Base-by-base conservation (phyloP, 1,139 yeast genomes). In the Nakaseomyces glabratus region DNA sequence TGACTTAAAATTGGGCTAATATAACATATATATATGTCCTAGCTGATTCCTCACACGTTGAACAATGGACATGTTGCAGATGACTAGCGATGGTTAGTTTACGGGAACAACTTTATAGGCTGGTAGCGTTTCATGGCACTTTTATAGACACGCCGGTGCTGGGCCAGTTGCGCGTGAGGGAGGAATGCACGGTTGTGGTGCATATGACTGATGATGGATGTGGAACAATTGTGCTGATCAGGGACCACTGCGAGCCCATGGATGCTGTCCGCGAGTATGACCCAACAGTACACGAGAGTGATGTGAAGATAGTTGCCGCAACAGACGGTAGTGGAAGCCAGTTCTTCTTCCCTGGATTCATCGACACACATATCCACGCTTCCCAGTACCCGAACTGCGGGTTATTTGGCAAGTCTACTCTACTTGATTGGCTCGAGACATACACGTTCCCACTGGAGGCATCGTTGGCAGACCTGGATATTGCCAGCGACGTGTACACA, bases 321-420 rank as follows among this genome's bases (percentile, higher is more conserved):
- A 11, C 12, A 6, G 62, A 61, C 31, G 37, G 49, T 10, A 43
- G 59, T 0, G 34, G 39, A n/a, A 53, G 55, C 9, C 49, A 68
- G 35, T 86, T 88, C 55, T 73, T 80, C 49, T 74, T 84, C 50
- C 98, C 98, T 0, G 98, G 98, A 1, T 86, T 90, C 49, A 65
- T 90, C 10, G 98, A 90, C 52, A 86, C 97, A 1, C 98, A 90
- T 55, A 85, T 86, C 41, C 98, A 90, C 57, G 96, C 97, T 0
- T 81, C 97, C 4, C 98, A 90, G 60, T 90, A 76, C 55, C 96
- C 97, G n/a, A 90, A 90, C 57, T 69, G 74, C 33, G 97, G 97
- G 1, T 74, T 90, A 25, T 93, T 93, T 42, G 86, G 94, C 31
- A 82, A 80, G 42, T 66, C 82, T 1, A 93, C 94, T 1, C 65